phyloP scores from a whole-genome alignment of 441 rosid genomes.

The Pelargonium australe region DNA sequence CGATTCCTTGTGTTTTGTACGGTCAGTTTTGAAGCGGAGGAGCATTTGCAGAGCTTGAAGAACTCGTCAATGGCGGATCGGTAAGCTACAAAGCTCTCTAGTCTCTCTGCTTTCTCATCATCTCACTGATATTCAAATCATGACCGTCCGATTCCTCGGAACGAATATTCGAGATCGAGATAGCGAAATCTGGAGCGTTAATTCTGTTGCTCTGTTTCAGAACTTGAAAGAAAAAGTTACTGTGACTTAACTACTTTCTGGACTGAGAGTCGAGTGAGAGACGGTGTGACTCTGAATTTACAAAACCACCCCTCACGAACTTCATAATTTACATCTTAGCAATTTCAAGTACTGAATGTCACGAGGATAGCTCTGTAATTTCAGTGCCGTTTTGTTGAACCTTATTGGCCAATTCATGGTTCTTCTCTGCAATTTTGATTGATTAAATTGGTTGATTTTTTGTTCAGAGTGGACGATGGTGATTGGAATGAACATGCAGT shows the following conservation, averaged over 20 bases:
- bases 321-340: neutral
- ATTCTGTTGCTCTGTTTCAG: constrained; percentile 26
- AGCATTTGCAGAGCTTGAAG: constrained; percentile 41
- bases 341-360: neutral
- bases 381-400: neutral
- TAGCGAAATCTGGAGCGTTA: constrained; percentile 60
- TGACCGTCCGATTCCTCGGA: constrained; percentile 30
- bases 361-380: neutral
- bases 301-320: neutral
- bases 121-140: constrained; percentile 17
- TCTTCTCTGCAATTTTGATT: neutral
- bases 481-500: constrained; percentile 61
- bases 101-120: neutral
- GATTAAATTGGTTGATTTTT: constrained; percentile 22
- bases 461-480: constrained; percentile 17
- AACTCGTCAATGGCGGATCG: constrained; percentile 61
- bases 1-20: neutral
- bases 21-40: constrained; percentile 31
- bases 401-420: too few relatives aligned
- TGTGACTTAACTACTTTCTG: too few relatives aligned
- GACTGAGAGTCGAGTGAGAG: too few relatives aligned
- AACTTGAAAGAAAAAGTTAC: neutral
- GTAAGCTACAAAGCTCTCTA: constrained; percentile 27
- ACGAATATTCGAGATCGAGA: constrained; percentile 45
- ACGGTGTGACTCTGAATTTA: neutral